Evolutionary conservation across 2,329 filamentous ascomycete species (phyloP).

Genomic region (Celoporthe dispersa): DNA sequence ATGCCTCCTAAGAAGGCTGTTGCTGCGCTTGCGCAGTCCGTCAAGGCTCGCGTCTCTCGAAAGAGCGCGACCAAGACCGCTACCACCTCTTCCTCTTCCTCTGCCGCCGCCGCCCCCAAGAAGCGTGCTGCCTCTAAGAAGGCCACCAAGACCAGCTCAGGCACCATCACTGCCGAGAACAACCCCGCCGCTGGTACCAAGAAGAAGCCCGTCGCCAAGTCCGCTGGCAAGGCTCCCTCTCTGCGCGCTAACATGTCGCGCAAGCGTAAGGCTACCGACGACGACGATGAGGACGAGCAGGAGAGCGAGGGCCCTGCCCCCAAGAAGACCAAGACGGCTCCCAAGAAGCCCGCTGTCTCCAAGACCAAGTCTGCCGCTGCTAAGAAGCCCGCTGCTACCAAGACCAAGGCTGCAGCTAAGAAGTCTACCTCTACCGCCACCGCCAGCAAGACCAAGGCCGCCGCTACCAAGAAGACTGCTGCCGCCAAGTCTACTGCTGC

Average conservation of each 20-base stretch:
- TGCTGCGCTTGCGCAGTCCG: conserved; percentile 27
- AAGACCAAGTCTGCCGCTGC: conserved; percentile 22
- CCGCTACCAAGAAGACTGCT: conserved; percentile 29
- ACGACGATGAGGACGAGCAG: conserved; percentile 4
- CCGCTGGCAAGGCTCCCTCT: background rate
- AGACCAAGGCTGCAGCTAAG: conserved; percentile 19
- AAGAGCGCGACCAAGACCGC: conserved; percentile 30
- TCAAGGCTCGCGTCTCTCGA: conserved; percentile 14
- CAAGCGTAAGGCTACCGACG: conserved; percentile 54
- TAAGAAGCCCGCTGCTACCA: background rate
- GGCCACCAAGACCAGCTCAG: background rate
- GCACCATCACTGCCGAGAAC: conserved; percentile 1
- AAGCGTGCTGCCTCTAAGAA: conserved; percentile 31
- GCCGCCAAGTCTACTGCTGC: background rate
- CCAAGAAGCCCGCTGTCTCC: conserved; percentile 27
- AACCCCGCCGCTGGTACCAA: background rate
- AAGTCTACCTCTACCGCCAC: conserved; percentile 18
- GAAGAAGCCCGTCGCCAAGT: background rate
- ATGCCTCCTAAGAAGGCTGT: conserved; percentile 30
- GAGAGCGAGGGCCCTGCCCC: conserved; percentile 2
- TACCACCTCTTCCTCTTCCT: background rate
- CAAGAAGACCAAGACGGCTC: conserved; percentile 12
- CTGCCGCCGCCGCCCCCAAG: background rate
- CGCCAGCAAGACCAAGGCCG: conserved; percentile 29
- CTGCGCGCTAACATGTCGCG: conserved; percentile 24